Percentiles rank a stretch among this genome's conserved stretches.
These are phyloP conservation scores for Ceratobasidium sp. DNA, from an alignment of 1,284 basidiomycete species.

Conservation along the genomic window DNA sequence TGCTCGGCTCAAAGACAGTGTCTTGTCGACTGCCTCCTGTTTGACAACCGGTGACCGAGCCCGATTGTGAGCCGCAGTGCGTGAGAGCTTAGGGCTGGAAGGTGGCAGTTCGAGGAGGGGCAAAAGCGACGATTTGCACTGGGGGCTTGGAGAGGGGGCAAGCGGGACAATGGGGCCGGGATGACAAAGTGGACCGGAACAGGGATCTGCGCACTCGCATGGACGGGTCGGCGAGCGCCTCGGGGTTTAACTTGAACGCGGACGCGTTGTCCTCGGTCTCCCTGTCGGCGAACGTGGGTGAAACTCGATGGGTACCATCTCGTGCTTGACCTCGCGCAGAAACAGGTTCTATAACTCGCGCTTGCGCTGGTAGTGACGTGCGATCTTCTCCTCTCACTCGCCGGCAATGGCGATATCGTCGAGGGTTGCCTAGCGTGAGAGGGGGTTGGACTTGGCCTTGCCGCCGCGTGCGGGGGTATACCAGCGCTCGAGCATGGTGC, in stretches of 20 bases:
- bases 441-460: slow-evolving; percentile 36
- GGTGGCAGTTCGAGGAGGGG: background rate
- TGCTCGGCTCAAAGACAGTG: slow-evolving; percentile 2
- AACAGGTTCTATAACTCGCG: slow-evolving; percentile 26
- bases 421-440: slow-evolving; percentile 39
- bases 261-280: slow-evolving; percentile 43
- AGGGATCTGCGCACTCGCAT: slow-evolving; percentile 31
- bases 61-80: background rate
- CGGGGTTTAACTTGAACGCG: slow-evolving; percentile 12
- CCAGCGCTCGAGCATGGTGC: slow-evolving; percentile 39
- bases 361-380: slow-evolving; percentile 40
- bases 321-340: slow-evolving; percentile 39
- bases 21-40: slow-evolving; percentile 23
- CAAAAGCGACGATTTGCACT: background rate
- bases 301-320: slow-evolving; percentile 45
- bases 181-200: slow-evolving; percentile 14
- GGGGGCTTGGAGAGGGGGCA: slow-evolving; percentile 31
- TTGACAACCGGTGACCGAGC: slow-evolving; percentile 34
- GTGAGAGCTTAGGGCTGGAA: background rate
- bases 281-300: slow-evolving; percentile 44
- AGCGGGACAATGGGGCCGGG: slow-evolving; percentile 39
- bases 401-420: slow-evolving; percentile 32
- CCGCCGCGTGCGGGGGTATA: slow-evolving; percentile 14
- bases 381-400: slow-evolving; percentile 42
- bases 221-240: slow-evolving; percentile 25